Percentiles rank a stretch among this genome's conserved stretches.
Evolutionary conservation across 306 rosid genomes (phyloP).

Genomic region (Rosa persica): DNA sequence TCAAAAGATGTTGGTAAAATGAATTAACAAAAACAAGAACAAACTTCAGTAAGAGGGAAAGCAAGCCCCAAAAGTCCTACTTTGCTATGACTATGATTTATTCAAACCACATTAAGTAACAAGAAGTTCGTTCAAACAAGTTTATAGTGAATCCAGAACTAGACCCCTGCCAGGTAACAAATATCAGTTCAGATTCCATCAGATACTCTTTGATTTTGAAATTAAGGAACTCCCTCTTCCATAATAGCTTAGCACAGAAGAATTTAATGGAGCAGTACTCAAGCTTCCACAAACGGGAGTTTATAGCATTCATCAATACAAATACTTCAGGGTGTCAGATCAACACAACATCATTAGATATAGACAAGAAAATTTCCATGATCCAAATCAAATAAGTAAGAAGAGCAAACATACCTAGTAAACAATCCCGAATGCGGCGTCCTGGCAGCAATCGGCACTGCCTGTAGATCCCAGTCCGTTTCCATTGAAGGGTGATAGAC

Average conservation of each 20-base stretch:
- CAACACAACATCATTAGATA: background rate
- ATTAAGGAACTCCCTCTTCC: constrained; percentile 11
- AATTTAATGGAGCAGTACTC: constrained; percentile 1
- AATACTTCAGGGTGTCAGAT: background rate
- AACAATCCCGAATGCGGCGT: constrained; percentile 65
- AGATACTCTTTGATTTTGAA: constrained; percentile 1
- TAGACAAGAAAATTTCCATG: background rate
- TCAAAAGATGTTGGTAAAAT: constrained; percentile 26
- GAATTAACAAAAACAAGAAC: constrained; percentile 25
- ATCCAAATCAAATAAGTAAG: background rate
- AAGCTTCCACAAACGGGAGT: constrained; percentile 17
- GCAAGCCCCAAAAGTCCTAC: background rate
- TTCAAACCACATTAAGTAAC: background rate
- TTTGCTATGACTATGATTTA: background rate
- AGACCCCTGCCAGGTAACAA: constrained; percentile 10
- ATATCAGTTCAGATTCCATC: background rate
- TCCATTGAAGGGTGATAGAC: constrained; percentile 99
- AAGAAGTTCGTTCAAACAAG: constrained; percentile 1
- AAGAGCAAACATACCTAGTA: constrained; percentile 53
- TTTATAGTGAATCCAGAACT: constrained; percentile 24
- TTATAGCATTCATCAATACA: background rate
- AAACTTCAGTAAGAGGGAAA: constrained; percentile 9
- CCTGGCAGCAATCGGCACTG: constrained; percentile 73
- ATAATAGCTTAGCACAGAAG: constrained; percentile 27
- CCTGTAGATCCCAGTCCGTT: constrained; percentile 97